A percentile compares a stretch with the other conserved stretches of the same genome.
Conservation (phyloP, 2,329 filamentous ascomycete species). For the Fusarium secorum region DNA sequence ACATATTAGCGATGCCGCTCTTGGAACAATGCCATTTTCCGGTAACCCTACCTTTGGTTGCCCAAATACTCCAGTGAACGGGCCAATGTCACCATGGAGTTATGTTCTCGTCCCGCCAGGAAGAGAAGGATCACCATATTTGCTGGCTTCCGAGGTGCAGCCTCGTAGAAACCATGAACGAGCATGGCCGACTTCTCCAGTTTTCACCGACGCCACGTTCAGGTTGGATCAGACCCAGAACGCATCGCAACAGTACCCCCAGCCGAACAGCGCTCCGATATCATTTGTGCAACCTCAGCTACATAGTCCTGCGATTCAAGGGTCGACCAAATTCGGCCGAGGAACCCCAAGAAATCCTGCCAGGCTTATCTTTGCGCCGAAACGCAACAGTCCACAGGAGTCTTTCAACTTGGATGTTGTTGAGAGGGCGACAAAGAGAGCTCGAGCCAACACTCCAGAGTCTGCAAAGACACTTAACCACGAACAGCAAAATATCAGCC, state of each 20-base stretch:
- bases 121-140: slow-evolving; percentile 38
- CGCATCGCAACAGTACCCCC: slow-evolving; percentile 51
- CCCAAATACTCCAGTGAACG: background rate
- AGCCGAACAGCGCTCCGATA: slow-evolving; percentile 34
- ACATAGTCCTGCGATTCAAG: slow-evolving; percentile 19
- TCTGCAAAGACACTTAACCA: slow-evolving; percentile 57
- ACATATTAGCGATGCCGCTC: too few relatives aligned
- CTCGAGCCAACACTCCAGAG: slow-evolving; percentile 47
- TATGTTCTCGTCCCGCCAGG: background rate
- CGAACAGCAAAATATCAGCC: slow-evolving; percentile 49
- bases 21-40: background rate
- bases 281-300: slow-evolving; percentile 19
- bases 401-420: slow-evolving; percentile 9
- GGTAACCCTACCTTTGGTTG: background rate
- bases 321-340: slow-evolving; percentile 7
- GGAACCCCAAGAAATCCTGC: slow-evolving; percentile 6
- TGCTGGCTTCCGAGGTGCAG: slow-evolving; percentile 51
- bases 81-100: background rate
- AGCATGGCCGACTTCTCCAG: slow-evolving; percentile 12
- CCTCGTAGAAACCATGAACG: slow-evolving; percentile 53
- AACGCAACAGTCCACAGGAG: slow-evolving; percentile 13
- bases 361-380: background rate
- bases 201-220: slow-evolving; percentile 19
- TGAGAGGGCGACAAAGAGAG: slow-evolving; percentile 55
- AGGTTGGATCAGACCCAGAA: slow-evolving; percentile 46